Base-by-base conservation (phyloP, 495 filamentous ascomycete species). In the Xylona heveae region DNA sequence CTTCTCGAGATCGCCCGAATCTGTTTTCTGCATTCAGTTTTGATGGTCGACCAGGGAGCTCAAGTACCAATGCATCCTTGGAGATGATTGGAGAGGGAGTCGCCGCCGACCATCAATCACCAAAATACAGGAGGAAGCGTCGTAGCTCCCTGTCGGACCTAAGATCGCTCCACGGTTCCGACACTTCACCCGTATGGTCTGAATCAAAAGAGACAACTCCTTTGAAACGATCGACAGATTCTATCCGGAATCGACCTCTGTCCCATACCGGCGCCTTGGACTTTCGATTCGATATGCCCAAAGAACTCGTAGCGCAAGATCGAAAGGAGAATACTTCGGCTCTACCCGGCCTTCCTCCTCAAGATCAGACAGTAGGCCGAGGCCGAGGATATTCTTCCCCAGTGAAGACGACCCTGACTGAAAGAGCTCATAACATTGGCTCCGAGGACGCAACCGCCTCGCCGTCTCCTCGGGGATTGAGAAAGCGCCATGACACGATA, bases 91-190 rank as follows among this genome's bases (percentile, higher is more conserved):
- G n/a, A n/a, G n/a, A n/a, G n/a, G n/a, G n/a, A n/a, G n/a, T n/a
- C n/a, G 12, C 28, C 44, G 28, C 42, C 41, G 7, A 40, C 47
- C 13, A 25, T 39, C 3, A 59, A 35, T 43, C 57, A 21, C 37
- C 61, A 46, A 62, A 71, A n/a, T n/a, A n/a, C n/a, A 12, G 42
- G 42, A 80, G 74, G 54, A 94, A 90, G 54, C 63, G 88, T 38
- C 72, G 88, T 41, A 92, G 83, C 50, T 94, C 85, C 15, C 53
- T 97, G 15, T 91, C 82, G 10, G 88, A 97, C 45, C 56, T 97
- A 18, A 77, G 78, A 44, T 59, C 57, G 25, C 55, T 56, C 8
- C 38, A 51, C 14, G 34, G 33, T 13, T 29, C 46, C 8, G 34
- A 40, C 30, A 14, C 39, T 19, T 26, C 30, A n/a, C 24, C 33